Base-by-base conservation (phyloP, 208 protist species). In the Leishmania major region DNA sequence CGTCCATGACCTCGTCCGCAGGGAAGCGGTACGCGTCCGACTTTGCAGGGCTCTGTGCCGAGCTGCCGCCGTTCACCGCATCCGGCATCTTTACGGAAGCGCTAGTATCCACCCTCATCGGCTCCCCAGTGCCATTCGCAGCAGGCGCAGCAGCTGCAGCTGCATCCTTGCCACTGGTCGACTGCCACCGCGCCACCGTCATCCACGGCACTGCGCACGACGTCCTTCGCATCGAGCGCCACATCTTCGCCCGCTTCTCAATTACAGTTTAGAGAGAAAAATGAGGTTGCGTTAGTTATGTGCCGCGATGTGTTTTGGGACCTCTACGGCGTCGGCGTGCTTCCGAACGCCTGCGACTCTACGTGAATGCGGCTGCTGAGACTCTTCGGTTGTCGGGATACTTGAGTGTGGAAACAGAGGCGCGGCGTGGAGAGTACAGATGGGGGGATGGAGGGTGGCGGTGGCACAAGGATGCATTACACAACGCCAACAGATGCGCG, bases 1-100 rank as follows among this genome's bases (percentile, higher is more conserved):
- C 91, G 35, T 82, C 77, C n/a, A 96, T 25, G 28, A 95, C 86
- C 40, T 93, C 91, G 62, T 88, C 79, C 11, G 90, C 85, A 37
- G 83, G 79, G 51, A 90, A 88, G 49, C 76, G 87, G 73, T 91
- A 89, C 71, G n/a, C 71, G 13, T 59, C 66, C 69, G 76, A 37
- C 45, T 69, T 57, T 43, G 72, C 72, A 10, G 35, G 22, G 70
- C 49, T 70, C 71, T 71, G 74, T 15, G 59, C 49, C 17, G 45
- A 11, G 43, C 19, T 59, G 79, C 31, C 47, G 45, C 43, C 73
- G 43, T 47, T 35, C 4, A n/a, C 80, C 74, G 84, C 22, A 15
- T 55, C 45, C 11, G 71, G 82, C 40, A 25, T 71, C 55, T 40
- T 55, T 43, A 13, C 79, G 53, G 77, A 57, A n/a, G 74, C 43